Base-by-base conservation (phyloP, 106 monocot species). In the Dendrobium officinale region DNA sequence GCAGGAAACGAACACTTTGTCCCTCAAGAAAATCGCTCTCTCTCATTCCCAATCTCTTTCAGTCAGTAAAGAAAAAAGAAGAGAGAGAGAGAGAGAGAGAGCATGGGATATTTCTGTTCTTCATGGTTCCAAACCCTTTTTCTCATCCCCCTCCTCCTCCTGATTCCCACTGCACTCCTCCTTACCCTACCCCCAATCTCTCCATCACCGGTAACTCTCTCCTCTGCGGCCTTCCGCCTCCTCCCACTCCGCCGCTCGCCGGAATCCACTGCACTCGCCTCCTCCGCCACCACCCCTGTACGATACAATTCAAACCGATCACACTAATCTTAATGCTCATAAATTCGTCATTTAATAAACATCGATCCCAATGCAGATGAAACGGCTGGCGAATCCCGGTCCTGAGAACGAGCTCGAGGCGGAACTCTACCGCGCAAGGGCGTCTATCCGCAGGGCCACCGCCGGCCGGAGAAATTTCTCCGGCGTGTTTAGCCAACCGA, bases 391-490 rank as follows among this genome's bases (percentile, higher is more conserved):
- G 27, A 59, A 70, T 64, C 64, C 1, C n/a, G 8, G 0, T 18
- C 20, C 73, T 7, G 64, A 15, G 26, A 72, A 44, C 56, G 26
- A 26, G 45, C 43, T 68, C 31, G 79, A 81, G 24, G 43, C 27
- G 17, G 81, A 78, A 26, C 81, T 79, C 5, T 67, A 68, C 58
- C 84, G 74, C 37, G 83, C 79, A 42, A 79, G 86, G 2, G 24
- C n/a, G 22, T 75, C 82, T n/a, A 86, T 86, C 58, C 58, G 78
- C 17, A 66, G 64, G 18, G 79, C 81, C 0, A 51, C 79, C 37
- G 47, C 61, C 55, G 43, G 29, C 42, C 55, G 37, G 75, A 24
- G 1, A 7, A 51, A 40, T 13, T 29, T 42, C 31, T 75, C 47
- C 56, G 70, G 24, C 79, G 42, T 9, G 80, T 61, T 51, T 47